A percentile compares a stretch with the other conserved stretches of the same genome.
Conservation (phyloP, 1,139 yeast genomes). For the Candida smagusa region DNA sequence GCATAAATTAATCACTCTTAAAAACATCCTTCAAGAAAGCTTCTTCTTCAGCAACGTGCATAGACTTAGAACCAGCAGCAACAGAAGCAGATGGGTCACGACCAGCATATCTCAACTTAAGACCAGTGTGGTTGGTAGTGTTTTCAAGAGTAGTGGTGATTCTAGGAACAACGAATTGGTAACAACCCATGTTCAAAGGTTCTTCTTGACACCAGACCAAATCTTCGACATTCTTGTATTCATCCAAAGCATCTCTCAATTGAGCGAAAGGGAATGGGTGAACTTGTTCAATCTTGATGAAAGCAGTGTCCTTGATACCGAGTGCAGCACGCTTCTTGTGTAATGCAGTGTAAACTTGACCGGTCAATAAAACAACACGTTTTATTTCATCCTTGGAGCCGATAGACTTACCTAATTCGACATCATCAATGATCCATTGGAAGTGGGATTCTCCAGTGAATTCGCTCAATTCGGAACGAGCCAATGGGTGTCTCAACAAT, state of each 20-base stretch:
- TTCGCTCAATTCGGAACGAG: constrained; percentile 78
- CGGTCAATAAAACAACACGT: constrained; percentile 80
- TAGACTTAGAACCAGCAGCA: constrained; percentile 94
- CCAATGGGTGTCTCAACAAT: constrained; percentile 95
- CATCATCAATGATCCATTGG: constrained; percentile 95
- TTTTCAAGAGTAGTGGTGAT: constrained; percentile 69
- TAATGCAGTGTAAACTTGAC: constrained; percentile 93
- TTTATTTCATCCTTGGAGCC: constrained; percentile 80
- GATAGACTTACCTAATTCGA: constrained; percentile 73
- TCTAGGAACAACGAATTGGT: constrained; percentile 80
- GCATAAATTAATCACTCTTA: constrained; percentile 15
- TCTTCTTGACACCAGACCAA: constrained; percentile 98
- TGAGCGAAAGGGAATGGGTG: constrained; percentile 99
- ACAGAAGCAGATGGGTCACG: constrained; percentile 98
- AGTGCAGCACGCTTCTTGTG: constrained; percentile 81
- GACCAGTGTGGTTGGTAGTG: constrained; percentile 62
- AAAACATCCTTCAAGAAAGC: constrained; percentile 81
- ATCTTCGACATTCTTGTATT: constrained; percentile 82
- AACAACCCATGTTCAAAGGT: constrained; percentile 96
- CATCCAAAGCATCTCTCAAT: constrained; percentile 76
- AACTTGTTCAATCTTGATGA: constrained; percentile 86
- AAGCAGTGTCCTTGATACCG: constrained; percentile 79
- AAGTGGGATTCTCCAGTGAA: constrained; percentile 90
- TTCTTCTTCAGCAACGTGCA: constrained; percentile 87
- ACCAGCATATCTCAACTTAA: constrained; percentile 80